A percentile compares a stretch with the other conserved stretches of the same genome.
These are phyloP conservation scores for Stephania japonica DNA, from an alignment of 164 flowering plant genomes.

Conservation along the genomic window DNA sequence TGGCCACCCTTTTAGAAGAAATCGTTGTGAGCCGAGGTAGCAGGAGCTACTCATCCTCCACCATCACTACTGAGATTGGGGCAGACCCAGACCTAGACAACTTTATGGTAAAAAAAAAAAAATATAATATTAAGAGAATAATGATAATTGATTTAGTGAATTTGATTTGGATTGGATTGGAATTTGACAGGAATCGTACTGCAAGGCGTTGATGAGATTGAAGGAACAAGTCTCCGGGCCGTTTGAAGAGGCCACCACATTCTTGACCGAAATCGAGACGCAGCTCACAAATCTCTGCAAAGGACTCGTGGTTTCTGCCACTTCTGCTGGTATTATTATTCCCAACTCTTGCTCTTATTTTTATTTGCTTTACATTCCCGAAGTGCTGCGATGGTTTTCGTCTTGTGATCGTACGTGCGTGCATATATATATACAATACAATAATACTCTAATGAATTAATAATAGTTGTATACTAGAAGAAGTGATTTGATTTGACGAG, in stretches of 20 bases:
- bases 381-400: background rate
- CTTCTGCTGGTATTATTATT: too few species aligned
- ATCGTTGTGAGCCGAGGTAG: slow-evolving; percentile 14
- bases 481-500: background rate
- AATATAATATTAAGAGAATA: too few species aligned
- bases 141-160: too few species aligned
- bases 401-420: background rate
- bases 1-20: slow-evolving; percentile 41
- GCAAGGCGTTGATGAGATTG: slow-evolving; percentile 36
- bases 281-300: slow-evolving; percentile 42
- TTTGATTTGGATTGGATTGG: background rate
- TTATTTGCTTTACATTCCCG: too few species aligned
- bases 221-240: slow-evolving; percentile 46
- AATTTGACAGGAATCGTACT: slow-evolving; percentile 37
- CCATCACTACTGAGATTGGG: slow-evolving; percentile 24
- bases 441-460: too few species aligned
- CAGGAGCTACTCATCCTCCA: background rate
- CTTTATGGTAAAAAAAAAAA: too few species aligned
- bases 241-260: slow-evolving; percentile 43
- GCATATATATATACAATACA: too few species aligned
- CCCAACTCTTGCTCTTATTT: too few species aligned
- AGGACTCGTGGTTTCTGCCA: slow-evolving; percentile 19
- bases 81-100: slow-evolving; percentile 54
- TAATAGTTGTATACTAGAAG: too few species aligned
- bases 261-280: slow-evolving; percentile 42